Base-by-base conservation (phyloP, 106 monocot species). In the Xerophyta viscosa region DNA sequence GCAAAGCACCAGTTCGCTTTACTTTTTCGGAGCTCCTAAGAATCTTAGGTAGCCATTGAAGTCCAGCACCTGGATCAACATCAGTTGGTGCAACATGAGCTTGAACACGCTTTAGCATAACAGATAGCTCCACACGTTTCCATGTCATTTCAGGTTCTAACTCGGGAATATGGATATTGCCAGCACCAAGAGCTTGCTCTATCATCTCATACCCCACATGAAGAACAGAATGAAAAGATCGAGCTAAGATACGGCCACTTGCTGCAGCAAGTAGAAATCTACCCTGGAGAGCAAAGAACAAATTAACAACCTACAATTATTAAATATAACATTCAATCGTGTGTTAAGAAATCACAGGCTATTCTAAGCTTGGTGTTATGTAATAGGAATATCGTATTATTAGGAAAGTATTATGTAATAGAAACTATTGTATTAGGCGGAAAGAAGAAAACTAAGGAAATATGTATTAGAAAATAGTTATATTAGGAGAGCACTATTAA, bases 31-130 rank as follows among this genome's bases (percentile, higher is more conserved):
- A 85, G 51, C 64, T 85, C 50, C 79, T 77, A 42, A 69, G 71
- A 60, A 98, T 98, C 71, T 90, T 86, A 24, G 89, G 89, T 41
- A 98, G 56, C 98, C 98, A 98, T 56, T 98, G 98, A 52, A 98
- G 76, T 24, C 98, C 90, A 71, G 98, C 98, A 67, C 98, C 98
- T 42, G 98, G 98, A 68, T 98, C 98, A 57, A 98, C 86, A 79
- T 98, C 98, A 42, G 98, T 98, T 45, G 98, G 98, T 62, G 98
- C 98, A 27, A 98, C 98, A 75, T 98, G 98, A 60, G 98, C 88
- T 68, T 98, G 98, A 57, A 90, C 98, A 37, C 90, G 86, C 54
- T 98, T 79, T 24, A 98, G 58, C 98, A 98, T 98, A 23, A 79
- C 82, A 61, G 89, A 89, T 4, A 79, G 68, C 60, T 98, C 98